Evolutionary conservation across 495 filamentous ascomycete genomes (phyloP), one percentile per base, ranked within the genome.

Genomic region (Clavariopsis aquatica): DNA sequence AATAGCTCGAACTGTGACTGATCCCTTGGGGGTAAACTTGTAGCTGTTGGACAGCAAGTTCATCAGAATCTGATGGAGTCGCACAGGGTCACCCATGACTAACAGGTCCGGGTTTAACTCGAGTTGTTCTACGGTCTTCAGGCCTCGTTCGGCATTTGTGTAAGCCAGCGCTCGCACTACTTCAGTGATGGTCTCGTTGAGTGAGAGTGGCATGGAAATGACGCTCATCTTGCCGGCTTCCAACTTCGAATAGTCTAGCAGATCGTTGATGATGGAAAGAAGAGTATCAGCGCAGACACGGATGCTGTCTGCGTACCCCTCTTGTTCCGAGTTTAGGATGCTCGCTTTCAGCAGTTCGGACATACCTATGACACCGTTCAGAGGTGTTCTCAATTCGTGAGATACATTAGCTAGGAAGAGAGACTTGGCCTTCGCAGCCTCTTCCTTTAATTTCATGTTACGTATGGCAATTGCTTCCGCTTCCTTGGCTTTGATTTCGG

Each of bases 171-270:
- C 92, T 38, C 92, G 85, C 19, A 96, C 88, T 1, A 96, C 92
- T 71, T 96, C 92, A 7, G 84, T 84, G 57, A 96, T 90, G 62
- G 93, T 96, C 74, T 92, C 90, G 66, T 86, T 88, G 0, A 94
- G 82, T 59, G 89, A 93, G 66, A 96, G 83, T 1, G 91, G 90
- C 52, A 93, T 91, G 12, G 88, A 88, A 58, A 90, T 93, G 9
- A 96, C 87, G 74, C 91, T 91, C 90, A 96, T 94, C 78, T 96
- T 96, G 70, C 93, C 92, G 17, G 92, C 92, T 74, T 96, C 92
- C 72, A 96, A 85, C 72, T 94, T 92, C 29, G 91, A 94, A 72
- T 94, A 96, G 74, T 96, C 92, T 1, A 96, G 79, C 23, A 96
- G 93, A 68, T 96, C 92, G 71, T 96, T 96, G 79, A 96, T 96